These are phyloP conservation scores for Tulasnella sp. DNA, from an alignment of 768 basidiomycete species.

Conservation along the genomic window DNA sequence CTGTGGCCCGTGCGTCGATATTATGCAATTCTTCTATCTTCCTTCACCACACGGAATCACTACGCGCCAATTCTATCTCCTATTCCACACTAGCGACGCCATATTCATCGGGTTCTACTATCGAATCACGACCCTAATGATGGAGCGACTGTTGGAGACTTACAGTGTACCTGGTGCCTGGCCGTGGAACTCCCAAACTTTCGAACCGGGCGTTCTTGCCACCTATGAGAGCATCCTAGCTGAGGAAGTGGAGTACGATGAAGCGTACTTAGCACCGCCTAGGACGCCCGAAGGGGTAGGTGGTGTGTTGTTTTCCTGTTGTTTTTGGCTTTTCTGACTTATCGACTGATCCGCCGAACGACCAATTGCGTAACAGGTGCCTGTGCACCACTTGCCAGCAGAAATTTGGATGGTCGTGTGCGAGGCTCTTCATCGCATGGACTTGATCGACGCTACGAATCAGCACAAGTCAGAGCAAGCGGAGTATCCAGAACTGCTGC, in stretches of 20 bases:
- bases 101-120: not conserved
- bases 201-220: not conserved
- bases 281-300: no score
- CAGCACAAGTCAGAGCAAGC: not conserved
- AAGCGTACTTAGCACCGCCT: not conserved
- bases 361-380: not conserved
- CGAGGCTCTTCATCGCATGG: not conserved
- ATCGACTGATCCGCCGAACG: not conserved
- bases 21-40: not conserved
- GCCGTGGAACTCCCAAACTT: not conserved
- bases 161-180: not conserved
- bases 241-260: not conserved
- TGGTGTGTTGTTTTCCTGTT: no score
- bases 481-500: not conserved
- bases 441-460: not conserved
- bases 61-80: not conserved
- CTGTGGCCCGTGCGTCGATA: not conserved
- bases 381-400: not conserved
- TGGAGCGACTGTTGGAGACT: not conserved
- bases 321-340: no score
- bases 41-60: not conserved
- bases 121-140: not conserved
- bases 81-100: not conserved
- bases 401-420: not conserved
- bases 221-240: not conserved